A percentile compares a stretch with the other conserved stretches of the same genome.
Evolutionary conservation across 352 stramenopile species (phyloP).

Genomic region (Globisporangium abappressorium): DNA sequence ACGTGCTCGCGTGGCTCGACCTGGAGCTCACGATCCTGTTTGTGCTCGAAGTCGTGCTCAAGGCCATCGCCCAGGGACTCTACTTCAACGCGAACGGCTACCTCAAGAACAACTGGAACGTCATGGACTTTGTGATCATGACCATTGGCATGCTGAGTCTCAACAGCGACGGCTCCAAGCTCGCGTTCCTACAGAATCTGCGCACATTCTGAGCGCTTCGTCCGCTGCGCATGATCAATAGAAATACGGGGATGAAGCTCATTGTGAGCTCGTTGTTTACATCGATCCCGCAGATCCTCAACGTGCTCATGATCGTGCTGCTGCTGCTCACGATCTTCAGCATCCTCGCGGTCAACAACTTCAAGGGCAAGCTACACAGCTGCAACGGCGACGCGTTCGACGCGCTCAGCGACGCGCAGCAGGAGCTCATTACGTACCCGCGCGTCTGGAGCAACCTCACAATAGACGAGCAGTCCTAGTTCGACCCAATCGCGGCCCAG

Average conservation of each 20-base stretch:
- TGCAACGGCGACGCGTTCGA: slow-evolving; percentile 56
- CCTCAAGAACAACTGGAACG: slow-evolving; percentile 84
- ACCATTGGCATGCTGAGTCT: slow-evolving; percentile 67
- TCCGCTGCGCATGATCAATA: slow-evolving; percentile 78
- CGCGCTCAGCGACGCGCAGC: slow-evolving; percentile 31
- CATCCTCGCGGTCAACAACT: slow-evolving; percentile 90
- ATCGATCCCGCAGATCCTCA: slow-evolving; percentile 79
- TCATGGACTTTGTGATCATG: slow-evolving; percentile 89
- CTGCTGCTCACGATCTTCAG: slow-evolving; percentile 89
- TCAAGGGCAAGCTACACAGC: slow-evolving; percentile 83
- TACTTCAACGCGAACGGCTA: slow-evolving; percentile 62
- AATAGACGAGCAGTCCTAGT: slow-evolving; percentile 36
- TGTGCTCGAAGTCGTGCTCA: slow-evolving; percentile 80
- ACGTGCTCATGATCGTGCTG: slow-evolving; percentile 76
- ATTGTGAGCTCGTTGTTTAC: slow-evolving; percentile 84
- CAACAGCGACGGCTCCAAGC: slow-evolving; percentile 61
- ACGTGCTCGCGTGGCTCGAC: slow-evolving; percentile 59
- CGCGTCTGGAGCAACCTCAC: slow-evolving; percentile 47
- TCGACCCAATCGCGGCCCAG: slow-evolving; percentile 18
- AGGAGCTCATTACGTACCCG: slow-evolving; percentile 40
- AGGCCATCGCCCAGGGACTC: slow-evolving; percentile 83
- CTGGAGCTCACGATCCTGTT: slow-evolving; percentile 79
- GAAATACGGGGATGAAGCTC: slow-evolving; percentile 73
- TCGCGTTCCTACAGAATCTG: slow-evolving; percentile 59
- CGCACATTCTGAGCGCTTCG: slow-evolving; percentile 76